Percentiles rank a stretch among this genome's conserved stretches.
Evolutionary conservation across 371 early-diverging fungal genomes (phyloP).

Genomic region (Mucor irregularis): DNA sequence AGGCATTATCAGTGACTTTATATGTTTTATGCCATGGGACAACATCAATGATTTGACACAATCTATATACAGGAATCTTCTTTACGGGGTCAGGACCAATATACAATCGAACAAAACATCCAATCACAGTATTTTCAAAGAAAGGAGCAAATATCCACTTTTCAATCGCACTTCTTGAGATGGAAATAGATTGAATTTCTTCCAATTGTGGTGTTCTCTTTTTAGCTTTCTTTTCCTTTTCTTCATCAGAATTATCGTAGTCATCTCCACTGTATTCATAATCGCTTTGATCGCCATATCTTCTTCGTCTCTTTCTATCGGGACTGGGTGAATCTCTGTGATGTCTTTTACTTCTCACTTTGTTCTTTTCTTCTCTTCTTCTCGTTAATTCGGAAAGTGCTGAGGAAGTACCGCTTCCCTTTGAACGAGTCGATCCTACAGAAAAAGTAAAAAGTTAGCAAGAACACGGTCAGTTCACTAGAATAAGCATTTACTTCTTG

Average conservation of each 20-base stretch:
- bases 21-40: constrained; percentile 66
- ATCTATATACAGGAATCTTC: constrained; percentile 54
- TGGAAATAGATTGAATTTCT: constrained; percentile 60
- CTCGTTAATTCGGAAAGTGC: constrained; percentile 60
- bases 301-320: constrained; percentile 34
- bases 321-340: constrained; percentile 36
- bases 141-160: constrained; percentile 76
- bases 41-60: constrained; percentile 65
- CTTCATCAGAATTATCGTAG: constrained; percentile 26
- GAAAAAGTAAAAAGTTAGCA: neutral
- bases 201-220: constrained; percentile 58
- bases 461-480: neutral
- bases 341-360: constrained; percentile 33
- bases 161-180: constrained; percentile 66
- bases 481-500: constrained; percentile 45
- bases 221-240: constrained; percentile 30
- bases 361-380: constrained; percentile 53
- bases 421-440: constrained; percentile 60
- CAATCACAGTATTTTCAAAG: constrained; percentile 65
- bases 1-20: constrained; percentile 50
- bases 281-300: constrained; percentile 40
- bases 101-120: constrained; percentile 65
- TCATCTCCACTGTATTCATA: constrained; percentile 40
- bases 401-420: constrained; percentile 46
- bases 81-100: constrained; percentile 59